A percentile compares a stretch with the other conserved stretches of the same genome.
These are phyloP conservation scores for Capsicum pubescens DNA, from an alignment of 257 asterid genomes.

Conservation along the genomic window DNA sequence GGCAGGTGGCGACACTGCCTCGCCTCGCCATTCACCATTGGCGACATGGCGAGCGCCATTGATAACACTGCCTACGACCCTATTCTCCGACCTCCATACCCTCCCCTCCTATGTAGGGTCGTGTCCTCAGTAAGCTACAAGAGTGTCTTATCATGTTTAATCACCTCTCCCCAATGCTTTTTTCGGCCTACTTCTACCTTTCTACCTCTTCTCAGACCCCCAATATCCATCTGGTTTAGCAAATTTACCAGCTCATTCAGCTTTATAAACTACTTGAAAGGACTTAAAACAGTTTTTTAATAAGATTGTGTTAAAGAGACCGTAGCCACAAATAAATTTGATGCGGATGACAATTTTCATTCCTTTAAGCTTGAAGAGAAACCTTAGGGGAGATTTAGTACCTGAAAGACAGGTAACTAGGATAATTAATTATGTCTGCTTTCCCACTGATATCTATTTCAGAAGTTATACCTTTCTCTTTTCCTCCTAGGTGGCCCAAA, in stretches of 20 bases:
- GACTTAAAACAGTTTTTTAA: too few species aligned
- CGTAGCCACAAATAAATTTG: too few species aligned
- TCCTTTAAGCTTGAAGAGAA: neutral
- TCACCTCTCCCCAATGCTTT: neutral
- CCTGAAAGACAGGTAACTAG: neutral
- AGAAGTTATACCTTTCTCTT: neutral
- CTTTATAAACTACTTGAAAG: neutral
- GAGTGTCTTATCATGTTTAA: neutral
- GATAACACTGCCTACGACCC: too few species aligned
- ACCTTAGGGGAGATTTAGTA: neutral
- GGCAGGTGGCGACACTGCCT: too few species aligned
- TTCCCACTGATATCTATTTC: slow-evolving; percentile 7
- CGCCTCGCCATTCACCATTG: too few species aligned
- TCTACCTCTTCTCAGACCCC: neutral
- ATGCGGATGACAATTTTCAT: neutral
- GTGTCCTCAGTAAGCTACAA: neutral
- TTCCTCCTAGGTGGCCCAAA: neutral
- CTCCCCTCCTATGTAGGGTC: neutral
- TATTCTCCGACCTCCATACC: too few species aligned
- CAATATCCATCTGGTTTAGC: neutral
- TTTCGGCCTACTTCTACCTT: neutral
- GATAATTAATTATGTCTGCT: neutral
- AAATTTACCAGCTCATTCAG: neutral
- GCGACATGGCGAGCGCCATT: too few species aligned
- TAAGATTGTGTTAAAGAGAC: too few species aligned